phyloP scores from a whole-genome alignment of 768 basidiomycete genomes.

The Nidularia pulvinata region DNA sequence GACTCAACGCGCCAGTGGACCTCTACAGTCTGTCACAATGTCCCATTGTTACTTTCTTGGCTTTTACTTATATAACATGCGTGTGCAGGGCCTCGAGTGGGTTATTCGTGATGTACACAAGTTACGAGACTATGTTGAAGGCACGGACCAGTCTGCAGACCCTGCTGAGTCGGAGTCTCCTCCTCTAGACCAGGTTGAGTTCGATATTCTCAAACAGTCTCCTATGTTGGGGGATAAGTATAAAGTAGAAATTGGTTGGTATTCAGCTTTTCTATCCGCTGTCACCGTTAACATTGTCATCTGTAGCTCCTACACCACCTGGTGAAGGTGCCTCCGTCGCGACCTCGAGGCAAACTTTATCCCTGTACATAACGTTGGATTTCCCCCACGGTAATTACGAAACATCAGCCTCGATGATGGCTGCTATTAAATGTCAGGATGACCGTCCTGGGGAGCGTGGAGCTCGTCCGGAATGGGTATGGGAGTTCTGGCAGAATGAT shows the following conservation, averaged over 20 bases:
- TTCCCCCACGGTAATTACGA: slow-evolving; percentile 60
- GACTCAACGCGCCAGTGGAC: slow-evolving; percentile 64
- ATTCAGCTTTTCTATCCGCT: background rate
- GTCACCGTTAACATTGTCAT: background rate
- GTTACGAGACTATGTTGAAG: slow-evolving; percentile 59
- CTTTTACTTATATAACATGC: background rate
- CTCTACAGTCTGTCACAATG: slow-evolving; percentile 44
- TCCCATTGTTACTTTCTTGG: background rate
- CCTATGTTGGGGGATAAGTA: slow-evolving; percentile 70
- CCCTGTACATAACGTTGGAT: slow-evolving; percentile 68
- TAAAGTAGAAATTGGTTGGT: slow-evolving; percentile 70
- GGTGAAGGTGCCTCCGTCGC: slow-evolving; percentile 15
- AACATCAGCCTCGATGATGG: slow-evolving; percentile 65
- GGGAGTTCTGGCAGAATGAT: slow-evolving; percentile 71
- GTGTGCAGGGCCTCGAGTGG: slow-evolving; percentile 71
- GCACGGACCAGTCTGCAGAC: slow-evolving; percentile 17
- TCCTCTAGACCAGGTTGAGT: slow-evolving; percentile 33
- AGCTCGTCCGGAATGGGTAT: slow-evolving; percentile 70
- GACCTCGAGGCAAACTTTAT: slow-evolving; percentile 40
- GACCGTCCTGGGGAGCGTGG: slow-evolving; percentile 61
- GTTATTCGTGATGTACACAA: slow-evolving; percentile 55
- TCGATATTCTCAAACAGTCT: slow-evolving; percentile 64
- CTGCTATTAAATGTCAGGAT: slow-evolving; percentile 67
- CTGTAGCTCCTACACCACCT: slow-evolving; percentile 13
- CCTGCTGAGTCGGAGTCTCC: slow-evolving; percentile 22